Evolutionary conservation across 169 alveolate species (phyloP).

Genomic region (Plasmodium ovale): DNA sequence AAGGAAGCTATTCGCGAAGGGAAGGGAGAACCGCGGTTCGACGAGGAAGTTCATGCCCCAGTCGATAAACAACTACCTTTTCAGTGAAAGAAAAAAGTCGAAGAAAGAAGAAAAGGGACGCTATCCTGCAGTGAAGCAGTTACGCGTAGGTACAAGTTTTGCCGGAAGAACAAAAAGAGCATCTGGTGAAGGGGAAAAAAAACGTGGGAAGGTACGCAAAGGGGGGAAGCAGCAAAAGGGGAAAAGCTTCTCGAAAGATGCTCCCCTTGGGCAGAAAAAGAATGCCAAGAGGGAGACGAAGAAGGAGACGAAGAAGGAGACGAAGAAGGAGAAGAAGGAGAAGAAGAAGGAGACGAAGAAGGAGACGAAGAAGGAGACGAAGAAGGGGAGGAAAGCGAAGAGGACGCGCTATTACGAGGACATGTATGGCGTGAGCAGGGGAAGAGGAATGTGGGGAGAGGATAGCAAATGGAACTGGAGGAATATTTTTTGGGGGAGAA

Average conservation of each 20-base stretch:
- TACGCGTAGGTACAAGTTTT: too few species aligned
- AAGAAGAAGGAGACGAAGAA: background rate
- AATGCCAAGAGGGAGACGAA: background rate
- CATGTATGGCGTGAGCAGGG: background rate
- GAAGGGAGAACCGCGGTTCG: background rate
- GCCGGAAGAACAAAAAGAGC: too few species aligned
- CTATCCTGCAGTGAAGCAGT: too few species aligned
- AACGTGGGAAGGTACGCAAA: background rate
- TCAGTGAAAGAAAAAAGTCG: background rate
- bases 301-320: background rate
- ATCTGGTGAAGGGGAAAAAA: background rate
- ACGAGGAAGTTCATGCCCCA: background rate
- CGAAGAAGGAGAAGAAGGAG: background rate
- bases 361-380: background rate
- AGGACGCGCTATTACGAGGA: background rate
- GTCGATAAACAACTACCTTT: background rate
- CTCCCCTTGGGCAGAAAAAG: background rate
- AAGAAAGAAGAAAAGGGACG: background rate
- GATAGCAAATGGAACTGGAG: conserved; percentile 5
- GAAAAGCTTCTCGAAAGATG: background rate
- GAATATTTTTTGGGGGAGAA: background rate
- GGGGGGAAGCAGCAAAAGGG: background rate
- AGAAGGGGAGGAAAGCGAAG: background rate
- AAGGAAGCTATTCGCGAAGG: background rate
- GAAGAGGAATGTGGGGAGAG: background rate